These are phyloP conservation scores for Cornus florida DNA, from an alignment of 148 eudicot genomes.

Conservation along the genomic window DNA sequence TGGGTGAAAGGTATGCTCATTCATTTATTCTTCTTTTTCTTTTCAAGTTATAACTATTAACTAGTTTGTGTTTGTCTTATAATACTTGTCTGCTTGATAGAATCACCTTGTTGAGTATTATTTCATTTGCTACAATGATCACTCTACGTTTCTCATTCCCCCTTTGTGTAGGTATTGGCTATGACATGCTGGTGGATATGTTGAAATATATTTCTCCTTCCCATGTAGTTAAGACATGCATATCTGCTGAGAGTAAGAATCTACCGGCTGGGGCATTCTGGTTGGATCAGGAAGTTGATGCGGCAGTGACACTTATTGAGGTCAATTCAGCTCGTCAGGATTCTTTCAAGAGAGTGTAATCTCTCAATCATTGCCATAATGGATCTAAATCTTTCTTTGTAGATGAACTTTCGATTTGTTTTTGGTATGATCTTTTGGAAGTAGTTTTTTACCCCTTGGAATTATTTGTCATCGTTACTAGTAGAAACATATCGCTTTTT, in stretches of 20 bases:
- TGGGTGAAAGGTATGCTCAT: conserved; percentile 83
- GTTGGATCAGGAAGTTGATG: conserved; percentile 42
- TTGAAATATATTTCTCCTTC: conserved; percentile 65
- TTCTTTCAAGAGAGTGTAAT: conserved; percentile 70
- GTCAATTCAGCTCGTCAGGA: conserved; percentile 73
- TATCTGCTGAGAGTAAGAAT: conserved; percentile 61
- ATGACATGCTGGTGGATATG: conserved; percentile 71
- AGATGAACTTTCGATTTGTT: neutral
- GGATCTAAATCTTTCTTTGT: neutral
- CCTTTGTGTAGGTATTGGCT: conserved; percentile 67
- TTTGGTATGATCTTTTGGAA: neutral
- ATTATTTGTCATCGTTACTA: neutral
- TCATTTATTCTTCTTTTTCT: neutral
- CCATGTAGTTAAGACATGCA: conserved; percentile 81
- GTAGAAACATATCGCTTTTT: neutral
- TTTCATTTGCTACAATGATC: conserved; percentile 11
- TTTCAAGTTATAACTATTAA: neutral
- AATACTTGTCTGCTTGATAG: neutral
- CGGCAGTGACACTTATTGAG: conserved; percentile 52
- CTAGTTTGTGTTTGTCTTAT: neutral
- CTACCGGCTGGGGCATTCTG: conserved; percentile 87
- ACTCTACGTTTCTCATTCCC: neutral
- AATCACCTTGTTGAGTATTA: neutral
- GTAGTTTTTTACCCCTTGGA: neutral
- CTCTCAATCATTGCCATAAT: conserved; percentile 9